A percentile compares a stretch with the other conserved stretches of the same genome.
These are phyloP conservation scores for Blastocystis hominis DNA, from an alignment of 352 stramenopile genomes.

Conservation along the genomic window DNA sequence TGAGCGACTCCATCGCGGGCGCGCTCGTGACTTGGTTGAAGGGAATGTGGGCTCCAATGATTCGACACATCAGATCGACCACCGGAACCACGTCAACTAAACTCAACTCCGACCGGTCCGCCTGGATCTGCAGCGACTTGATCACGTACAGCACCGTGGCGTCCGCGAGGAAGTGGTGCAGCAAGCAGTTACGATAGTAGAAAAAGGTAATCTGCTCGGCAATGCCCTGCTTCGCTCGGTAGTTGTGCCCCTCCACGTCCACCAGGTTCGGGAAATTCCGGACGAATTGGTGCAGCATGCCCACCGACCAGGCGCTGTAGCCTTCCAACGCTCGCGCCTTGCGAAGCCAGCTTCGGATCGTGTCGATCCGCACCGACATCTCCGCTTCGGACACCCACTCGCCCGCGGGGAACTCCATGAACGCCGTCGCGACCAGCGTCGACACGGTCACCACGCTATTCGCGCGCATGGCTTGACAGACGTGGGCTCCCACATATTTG, in stretches of 20 bases:
- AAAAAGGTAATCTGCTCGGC: conserved; percentile 67
- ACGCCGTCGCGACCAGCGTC: conserved; percentile 69
- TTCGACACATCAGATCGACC: conserved; percentile 32
- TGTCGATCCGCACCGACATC: conserved; percentile 64
- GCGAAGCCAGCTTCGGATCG: conserved; percentile 67
- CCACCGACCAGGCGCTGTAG: not conserved
- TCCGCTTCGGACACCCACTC: conserved; percentile 67
- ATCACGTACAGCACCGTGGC: conserved; percentile 69
- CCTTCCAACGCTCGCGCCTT: conserved; percentile 66
- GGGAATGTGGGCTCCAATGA: conserved; percentile 23
- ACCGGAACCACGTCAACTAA: conserved; percentile 41
- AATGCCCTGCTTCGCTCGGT: conserved; percentile 57
- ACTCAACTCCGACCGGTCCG: conserved; percentile 60
- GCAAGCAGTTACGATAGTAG: conserved; percentile 75
- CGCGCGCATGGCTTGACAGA: conserved; percentile 70
- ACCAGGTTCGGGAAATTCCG: conserved; percentile 64
- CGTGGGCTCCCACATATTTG: conserved; percentile 62
- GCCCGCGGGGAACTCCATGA: conserved; percentile 69
- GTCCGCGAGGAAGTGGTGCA: conserved; percentile 72
- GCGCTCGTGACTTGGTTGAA: conserved; percentile 10
- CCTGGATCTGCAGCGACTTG: conserved; percentile 62
- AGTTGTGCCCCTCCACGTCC: conserved; percentile 67
- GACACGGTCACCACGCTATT: conserved; percentile 69
- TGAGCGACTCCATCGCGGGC: conserved; percentile 13
- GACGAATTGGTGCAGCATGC: conserved; percentile 26